phyloP scores from a whole-genome alignment of 257 asterid species.

The Thymus quinquecostatus region DNA sequence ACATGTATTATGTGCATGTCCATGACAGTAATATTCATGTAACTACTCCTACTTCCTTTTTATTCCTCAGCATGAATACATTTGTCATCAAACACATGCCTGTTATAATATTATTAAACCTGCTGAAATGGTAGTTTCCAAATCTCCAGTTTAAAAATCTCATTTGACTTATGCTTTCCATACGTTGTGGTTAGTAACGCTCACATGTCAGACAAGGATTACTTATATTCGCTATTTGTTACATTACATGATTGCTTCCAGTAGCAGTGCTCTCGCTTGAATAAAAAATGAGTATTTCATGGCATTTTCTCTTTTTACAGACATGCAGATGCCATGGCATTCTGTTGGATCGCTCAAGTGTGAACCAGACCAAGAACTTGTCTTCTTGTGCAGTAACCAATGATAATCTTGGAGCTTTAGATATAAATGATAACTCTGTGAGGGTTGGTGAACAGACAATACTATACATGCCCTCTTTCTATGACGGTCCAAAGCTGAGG shows the following conservation, averaged over 20 bases:
- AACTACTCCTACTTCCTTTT: slow-evolving; percentile 6
- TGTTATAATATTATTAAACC: slow-evolving; percentile 11
- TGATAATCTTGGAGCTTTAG: slow-evolving; percentile 54
- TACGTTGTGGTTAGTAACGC: slow-evolving; percentile 1
- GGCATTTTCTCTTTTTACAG: slow-evolving; percentile 49
- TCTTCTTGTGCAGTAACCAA: slow-evolving; percentile 65
- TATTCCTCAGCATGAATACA: slow-evolving; percentile 7
- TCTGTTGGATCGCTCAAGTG: slow-evolving; percentile 56
- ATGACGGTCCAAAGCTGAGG: slow-evolving; percentile 49
- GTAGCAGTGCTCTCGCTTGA: slow-evolving; percentile 21
- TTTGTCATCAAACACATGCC: not conserved
- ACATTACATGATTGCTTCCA: slow-evolving; percentile 26
- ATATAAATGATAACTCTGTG: slow-evolving; percentile 66
- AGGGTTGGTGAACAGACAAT: slow-evolving; percentile 74
- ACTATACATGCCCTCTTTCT: slow-evolving; percentile 88
- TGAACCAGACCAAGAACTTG: slow-evolving; percentile 32
- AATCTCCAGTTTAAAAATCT: not conserved
- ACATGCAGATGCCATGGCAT: slow-evolving; percentile 93
- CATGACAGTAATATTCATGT: slow-evolving; percentile 8
- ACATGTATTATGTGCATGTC: not conserved
- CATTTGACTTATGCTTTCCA: slow-evolving; percentile 5
- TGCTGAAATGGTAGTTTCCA: slow-evolving; percentile 6
- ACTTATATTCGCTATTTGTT: slow-evolving; percentile 21
- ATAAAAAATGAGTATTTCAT: slow-evolving; percentile 28
- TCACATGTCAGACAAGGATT: slow-evolving; percentile 17